A percentile compares a stretch with the other conserved stretches of the same genome.
Evolutionary conservation across 768 basidiomycete species (phyloP).

Genomic region (Lactifluus subvellereus): DNA sequence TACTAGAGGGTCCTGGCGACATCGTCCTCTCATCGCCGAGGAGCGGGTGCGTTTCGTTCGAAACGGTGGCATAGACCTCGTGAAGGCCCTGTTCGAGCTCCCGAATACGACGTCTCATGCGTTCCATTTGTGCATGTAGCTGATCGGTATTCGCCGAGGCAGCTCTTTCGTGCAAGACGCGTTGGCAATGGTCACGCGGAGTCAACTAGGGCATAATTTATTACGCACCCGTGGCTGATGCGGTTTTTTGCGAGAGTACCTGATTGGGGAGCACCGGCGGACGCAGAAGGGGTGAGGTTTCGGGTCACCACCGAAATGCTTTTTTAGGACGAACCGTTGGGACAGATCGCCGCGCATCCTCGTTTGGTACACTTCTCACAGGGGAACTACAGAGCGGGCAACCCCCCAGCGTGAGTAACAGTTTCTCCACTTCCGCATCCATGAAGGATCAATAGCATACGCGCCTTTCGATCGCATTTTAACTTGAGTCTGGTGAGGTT

Average conservation of each 20-base stretch:
- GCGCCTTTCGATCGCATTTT: conserved; percentile 58
- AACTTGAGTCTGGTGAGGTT: conserved; percentile 46
- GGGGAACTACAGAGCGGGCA: conserved; percentile 45
- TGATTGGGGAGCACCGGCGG: conserved; percentile 26
- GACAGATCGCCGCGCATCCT: conserved; percentile 71
- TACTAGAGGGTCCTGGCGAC: background rate
- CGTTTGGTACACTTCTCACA: conserved; percentile 74
- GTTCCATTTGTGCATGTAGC: conserved; percentile 31
- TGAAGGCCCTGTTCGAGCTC: conserved; percentile 21
- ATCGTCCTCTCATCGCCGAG: conserved; percentile 3
- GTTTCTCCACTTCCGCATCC: background rate
- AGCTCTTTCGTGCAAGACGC: conserved; percentile 32
- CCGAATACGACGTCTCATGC: conserved; percentile 19
- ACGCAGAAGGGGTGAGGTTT: background rate
- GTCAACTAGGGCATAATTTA: background rate
- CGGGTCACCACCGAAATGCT: background rate
- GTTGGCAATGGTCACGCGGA: background rate
- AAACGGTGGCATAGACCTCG: conserved; percentile 20
- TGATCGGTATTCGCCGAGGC: conserved; percentile 66
- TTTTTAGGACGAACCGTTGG: conserved; percentile 47
- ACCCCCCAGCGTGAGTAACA: background rate
- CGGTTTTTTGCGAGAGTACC: conserved; percentile 54
- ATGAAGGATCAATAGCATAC: conserved; percentile 18
- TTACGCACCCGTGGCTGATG: conserved; percentile 43
- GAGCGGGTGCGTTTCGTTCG: conserved; percentile 18